Evolutionary conservation across 2,329 filamentous ascomycete genomes (phyloP).

Genomic region (Cercospora sesami): DNA sequence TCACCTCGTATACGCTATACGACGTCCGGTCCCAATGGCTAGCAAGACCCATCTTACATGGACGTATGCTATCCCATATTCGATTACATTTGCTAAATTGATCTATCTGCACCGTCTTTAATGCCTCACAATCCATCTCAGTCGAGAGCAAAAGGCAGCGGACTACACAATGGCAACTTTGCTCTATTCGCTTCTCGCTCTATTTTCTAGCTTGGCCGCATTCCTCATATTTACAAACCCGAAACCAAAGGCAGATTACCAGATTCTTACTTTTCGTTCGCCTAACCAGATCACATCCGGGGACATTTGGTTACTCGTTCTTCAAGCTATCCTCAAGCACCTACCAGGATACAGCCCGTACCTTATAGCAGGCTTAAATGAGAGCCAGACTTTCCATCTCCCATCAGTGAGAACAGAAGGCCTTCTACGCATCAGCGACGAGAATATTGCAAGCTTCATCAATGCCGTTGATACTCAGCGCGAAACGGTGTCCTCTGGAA

Average conservation of each 20-base stretch:
- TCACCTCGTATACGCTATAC: no score
- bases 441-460: conserved; percentile 9
- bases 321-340: conserved; percentile 12
- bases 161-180: background rate
- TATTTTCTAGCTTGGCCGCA: background rate
- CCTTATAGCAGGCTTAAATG: background rate
- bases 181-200: background rate
- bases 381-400: background rate
- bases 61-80: background rate
- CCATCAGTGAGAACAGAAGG: conserved; percentile 14
- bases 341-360: conserved; percentile 11
- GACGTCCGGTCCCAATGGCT: no score
- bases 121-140: no score
- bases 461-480: background rate
- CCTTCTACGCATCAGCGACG: conserved; percentile 5
- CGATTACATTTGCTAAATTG: background rate
- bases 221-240: background rate
- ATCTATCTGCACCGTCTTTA: background rate
- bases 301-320: conserved; percentile 7
- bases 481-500: background rate
- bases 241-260: background rate
- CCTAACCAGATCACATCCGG: conserved; percentile 13
- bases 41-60: no score
- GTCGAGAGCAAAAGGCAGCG: no score
- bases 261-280: background rate